phyloP scores from a whole-genome alignment of 495 filamentous ascomycete species.

The Penicillium ucsense region DNA sequence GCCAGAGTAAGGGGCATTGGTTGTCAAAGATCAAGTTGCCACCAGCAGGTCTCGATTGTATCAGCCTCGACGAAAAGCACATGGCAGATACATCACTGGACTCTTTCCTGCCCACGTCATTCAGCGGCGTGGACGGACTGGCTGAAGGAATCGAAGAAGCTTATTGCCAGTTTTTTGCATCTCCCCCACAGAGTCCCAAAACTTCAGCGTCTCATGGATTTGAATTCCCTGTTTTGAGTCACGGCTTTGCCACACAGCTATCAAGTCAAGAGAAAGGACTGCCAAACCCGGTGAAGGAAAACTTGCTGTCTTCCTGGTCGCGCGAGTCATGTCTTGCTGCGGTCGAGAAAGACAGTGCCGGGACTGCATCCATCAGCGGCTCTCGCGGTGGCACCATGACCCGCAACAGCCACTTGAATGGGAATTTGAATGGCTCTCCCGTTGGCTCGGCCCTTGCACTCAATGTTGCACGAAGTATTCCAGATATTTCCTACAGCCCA shows the following conservation, averaged over 20 bases:
- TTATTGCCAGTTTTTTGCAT: conserved; percentile 48
- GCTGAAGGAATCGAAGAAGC: conserved; percentile 61
- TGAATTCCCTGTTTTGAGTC: conserved; percentile 48
- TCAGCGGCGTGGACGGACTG: conserved; percentile 42
- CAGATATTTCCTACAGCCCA: conserved; percentile 41
- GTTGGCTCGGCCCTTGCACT: conserved; percentile 20
- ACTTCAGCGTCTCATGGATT: conserved; percentile 60
- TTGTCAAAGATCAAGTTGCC: conserved; percentile 52
- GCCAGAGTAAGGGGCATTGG: conserved; percentile 67
- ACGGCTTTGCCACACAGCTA: conserved; percentile 10
- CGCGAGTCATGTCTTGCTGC: conserved; percentile 58
- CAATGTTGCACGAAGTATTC: conserved; percentile 30
- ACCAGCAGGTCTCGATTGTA: conserved; percentile 39
- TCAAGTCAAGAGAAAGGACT: conserved; percentile 28
- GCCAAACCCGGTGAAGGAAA: conserved; percentile 45
- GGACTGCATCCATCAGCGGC: conserved; percentile 61
- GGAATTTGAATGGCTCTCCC: conserved; percentile 27
- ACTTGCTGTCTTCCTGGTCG: conserved; percentile 69
- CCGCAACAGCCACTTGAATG: conserved; percentile 50
- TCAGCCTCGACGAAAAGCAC: conserved; percentile 19
- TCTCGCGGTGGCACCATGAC: conserved; percentile 54
- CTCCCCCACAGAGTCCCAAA: conserved; percentile 59
- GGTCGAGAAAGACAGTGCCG: conserved; percentile 55
- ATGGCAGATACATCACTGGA: conserved; percentile 3
- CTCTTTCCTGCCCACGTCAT: conserved; percentile 22